Conservation (phyloP, 2,329 filamentous ascomycete genomes). For the Bisporella sp. region DNA sequence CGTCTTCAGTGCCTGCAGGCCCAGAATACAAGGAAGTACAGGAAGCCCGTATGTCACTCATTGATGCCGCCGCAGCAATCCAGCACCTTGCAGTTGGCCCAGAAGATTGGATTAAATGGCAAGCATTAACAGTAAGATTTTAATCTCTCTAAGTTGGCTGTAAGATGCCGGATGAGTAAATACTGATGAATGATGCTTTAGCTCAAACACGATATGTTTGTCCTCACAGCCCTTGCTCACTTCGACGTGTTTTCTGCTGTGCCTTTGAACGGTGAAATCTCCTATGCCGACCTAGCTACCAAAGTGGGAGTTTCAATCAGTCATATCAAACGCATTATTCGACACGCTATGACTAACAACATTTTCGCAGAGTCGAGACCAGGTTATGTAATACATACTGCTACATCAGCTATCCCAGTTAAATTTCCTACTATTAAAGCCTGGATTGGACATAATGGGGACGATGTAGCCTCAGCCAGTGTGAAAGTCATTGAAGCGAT, state of each 20-base stretch:
- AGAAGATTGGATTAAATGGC: not conserved
- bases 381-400: not conserved
- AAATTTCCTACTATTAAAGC: not conserved
- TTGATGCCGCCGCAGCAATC: not conserved
- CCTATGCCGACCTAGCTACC: not conserved
- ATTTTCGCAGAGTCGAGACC: not conserved
- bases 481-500: not conserved
- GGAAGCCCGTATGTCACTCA: not conserved
- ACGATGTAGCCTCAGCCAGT: not conserved
- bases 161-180: not conserved
- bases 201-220: not conserved
- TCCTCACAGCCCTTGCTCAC: not conserved
- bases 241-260: not conserved
- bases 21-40: not conserved
- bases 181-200: not conserved
- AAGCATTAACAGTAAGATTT: not conserved
- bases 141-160: not conserved
- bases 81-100: not conserved
- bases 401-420: not conserved
- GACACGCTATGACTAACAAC: not conserved
- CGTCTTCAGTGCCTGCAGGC: not conserved
- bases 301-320: not conserved
- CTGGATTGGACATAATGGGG: not conserved
- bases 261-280: not conserved
- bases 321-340: not conserved